phyloP scores from a whole-genome alignment of 225 moss, liverwort and hornwort species.

The Bryum argenteum region DNA sequence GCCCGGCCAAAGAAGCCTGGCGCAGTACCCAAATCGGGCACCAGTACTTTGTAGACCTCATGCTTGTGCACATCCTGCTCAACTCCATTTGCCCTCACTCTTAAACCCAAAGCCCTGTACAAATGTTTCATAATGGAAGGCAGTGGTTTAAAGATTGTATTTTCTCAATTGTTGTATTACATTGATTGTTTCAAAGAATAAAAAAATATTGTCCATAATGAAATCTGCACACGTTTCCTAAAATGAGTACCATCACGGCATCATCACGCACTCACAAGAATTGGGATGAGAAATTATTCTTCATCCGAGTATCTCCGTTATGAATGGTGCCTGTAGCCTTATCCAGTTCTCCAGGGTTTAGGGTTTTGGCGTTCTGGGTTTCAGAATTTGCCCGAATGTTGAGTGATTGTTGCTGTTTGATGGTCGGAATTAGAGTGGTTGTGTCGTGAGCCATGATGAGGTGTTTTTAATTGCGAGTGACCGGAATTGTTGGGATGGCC shows the following conservation, averaged over 20 bases:
- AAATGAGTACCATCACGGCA: neutral
- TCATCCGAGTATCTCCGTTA: constrained; percentile 19
- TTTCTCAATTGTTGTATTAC: too few species aligned
- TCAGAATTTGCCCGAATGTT: neutral
- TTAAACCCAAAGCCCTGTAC: neutral
- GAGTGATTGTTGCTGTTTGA: neutral
- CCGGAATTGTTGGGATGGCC: constrained; percentile 12
- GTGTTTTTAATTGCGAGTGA: neutral
- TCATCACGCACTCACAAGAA: neutral
- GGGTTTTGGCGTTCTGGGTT: constrained; percentile 24
- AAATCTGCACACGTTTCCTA: too few species aligned
- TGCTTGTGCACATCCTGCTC: constrained; percentile 60
- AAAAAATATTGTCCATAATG: too few species aligned
- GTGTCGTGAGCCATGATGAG: constrained; percentile 14
- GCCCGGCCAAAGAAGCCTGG: constrained; percentile 29
- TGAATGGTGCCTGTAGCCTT: constrained; percentile 31
- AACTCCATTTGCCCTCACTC: constrained; percentile 52
- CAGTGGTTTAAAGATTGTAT: too few species aligned
- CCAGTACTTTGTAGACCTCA: constrained; percentile 67
- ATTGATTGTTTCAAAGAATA: too few species aligned
- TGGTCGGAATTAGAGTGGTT: neutral
- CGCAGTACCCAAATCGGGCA: constrained; percentile 48
- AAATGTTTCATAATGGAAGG: neutral
- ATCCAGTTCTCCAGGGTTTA: constrained; percentile 34
- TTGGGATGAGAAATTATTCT: neutral